phyloP scores from a whole-genome alignment of 768 basidiomycete genomes.

The Suillus plorans region DNA sequence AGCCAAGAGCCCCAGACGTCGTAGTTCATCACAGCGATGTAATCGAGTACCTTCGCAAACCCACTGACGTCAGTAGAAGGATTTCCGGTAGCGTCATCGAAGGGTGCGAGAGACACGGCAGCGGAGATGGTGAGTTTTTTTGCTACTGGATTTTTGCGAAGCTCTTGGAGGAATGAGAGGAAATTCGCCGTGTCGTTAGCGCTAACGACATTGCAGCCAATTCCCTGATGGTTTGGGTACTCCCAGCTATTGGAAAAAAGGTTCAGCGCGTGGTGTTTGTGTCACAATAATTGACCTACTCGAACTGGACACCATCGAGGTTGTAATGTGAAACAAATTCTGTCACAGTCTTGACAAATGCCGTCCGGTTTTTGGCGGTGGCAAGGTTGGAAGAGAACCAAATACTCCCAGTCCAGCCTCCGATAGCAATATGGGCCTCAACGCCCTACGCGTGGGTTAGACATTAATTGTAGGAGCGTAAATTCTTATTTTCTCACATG shows the following conservation, averaged over 20 bases:
- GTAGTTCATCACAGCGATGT: constrained; percentile 66
- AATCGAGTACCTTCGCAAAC: constrained; percentile 71
- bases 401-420: constrained; percentile 62
- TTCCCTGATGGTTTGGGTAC: constrained; percentile 67
- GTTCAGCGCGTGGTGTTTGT: background rate
- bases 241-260: constrained; percentile 25
- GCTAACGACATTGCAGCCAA: constrained; percentile 65
- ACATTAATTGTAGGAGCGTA: background rate
- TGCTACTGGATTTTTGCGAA: constrained; percentile 54
- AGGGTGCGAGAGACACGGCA: constrained; percentile 65
- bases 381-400: constrained; percentile 55
- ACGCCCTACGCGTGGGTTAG: constrained; percentile 38
- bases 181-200: constrained; percentile 71
- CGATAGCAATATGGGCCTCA: constrained; percentile 52
- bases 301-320: constrained; percentile 61
- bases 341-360: constrained; percentile 52
- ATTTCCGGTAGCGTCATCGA: constrained; percentile 52
- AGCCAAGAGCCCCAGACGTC: constrained; percentile 57
- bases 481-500: constrained; percentile 27
- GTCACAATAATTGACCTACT: constrained; percentile 32
- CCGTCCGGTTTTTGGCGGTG: constrained; percentile 48
- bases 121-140: constrained; percentile 64
- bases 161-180: constrained; percentile 68
- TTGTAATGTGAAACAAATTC: constrained; percentile 46
- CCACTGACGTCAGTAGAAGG: constrained; percentile 70